Conservation (phyloP, 2,329 filamentous ascomycete genomes). For the Ascochyta koolunga region DNA sequence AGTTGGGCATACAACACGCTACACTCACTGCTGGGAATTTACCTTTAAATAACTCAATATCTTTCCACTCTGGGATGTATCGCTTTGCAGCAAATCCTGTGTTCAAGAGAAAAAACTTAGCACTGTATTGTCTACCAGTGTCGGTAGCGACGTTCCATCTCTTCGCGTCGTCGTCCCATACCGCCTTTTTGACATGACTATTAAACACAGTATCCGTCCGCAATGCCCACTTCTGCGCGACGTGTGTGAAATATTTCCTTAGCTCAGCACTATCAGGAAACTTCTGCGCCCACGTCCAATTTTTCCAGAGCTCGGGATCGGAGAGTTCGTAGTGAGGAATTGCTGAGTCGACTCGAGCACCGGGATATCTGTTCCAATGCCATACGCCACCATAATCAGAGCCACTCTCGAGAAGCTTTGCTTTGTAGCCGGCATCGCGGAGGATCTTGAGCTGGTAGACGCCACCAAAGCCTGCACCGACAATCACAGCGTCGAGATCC, state of each 20-base stretch:
- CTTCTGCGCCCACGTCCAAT: conserved; percentile 29
- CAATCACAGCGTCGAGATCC: conserved; percentile 32
- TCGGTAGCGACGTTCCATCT: conserved; percentile 55
- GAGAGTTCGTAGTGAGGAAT: conserved; percentile 33
- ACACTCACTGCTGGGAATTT: background rate
- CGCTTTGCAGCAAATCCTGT: conserved; percentile 56
- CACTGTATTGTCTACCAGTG: conserved; percentile 47
- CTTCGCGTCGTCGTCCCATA: conserved; percentile 46
- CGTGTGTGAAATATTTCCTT: conserved; percentile 26
- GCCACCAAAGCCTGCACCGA: conserved; percentile 39
- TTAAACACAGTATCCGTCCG: conserved; percentile 46
- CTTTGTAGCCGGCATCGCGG: conserved; percentile 30
- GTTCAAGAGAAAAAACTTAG: conserved; percentile 55
- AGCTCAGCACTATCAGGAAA: conserved; percentile 30
- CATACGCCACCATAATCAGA: conserved; percentile 31
- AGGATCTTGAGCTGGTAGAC: conserved; percentile 35
- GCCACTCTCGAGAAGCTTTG: conserved; percentile 29
- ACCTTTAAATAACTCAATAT: conserved; percentile 39
- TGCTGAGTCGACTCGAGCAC: conserved; percentile 33
- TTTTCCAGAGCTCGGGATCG: conserved; percentile 23
- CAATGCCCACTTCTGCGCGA: conserved; percentile 27
- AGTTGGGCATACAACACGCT: background rate
- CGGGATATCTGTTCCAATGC: conserved; percentile 40
- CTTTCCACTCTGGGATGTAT: conserved; percentile 51
- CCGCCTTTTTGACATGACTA: conserved; percentile 50